Percentiles rank a stretch among this genome's conserved stretches.
These are phyloP conservation scores for Eutypella sp. DNA, from an alignment of 2,329 filamentous ascomycete species.

Conservation along the genomic window DNA sequence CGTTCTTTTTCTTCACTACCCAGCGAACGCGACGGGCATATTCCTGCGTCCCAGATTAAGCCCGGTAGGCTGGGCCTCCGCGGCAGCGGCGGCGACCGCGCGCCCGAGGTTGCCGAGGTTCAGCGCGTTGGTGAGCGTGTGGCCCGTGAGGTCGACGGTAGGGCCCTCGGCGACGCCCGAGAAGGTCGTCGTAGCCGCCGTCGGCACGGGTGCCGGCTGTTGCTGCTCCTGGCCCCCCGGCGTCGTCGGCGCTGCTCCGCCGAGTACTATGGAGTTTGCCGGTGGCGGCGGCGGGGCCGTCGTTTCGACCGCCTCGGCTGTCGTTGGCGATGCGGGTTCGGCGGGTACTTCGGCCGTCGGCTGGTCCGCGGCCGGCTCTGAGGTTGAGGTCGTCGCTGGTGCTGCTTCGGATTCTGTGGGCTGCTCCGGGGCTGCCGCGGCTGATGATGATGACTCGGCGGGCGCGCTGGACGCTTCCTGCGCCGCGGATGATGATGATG, in stretches of 20 bases:
- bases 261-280: no score
- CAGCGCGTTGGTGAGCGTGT: slow-evolving; percentile 19
- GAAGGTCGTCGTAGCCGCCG: slow-evolving; percentile 16
- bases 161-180: slow-evolving; percentile 21
- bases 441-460: background rate
- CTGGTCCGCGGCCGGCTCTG: background rate
- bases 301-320: no score
- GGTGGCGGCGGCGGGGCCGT: no score
- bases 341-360: no score
- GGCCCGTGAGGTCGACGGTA: slow-evolving; percentile 19
- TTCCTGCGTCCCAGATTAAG: no score
- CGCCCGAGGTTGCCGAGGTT: slow-evolving; percentile 19
- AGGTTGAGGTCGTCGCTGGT: background rate
- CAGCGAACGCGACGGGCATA: no score
- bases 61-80: background rate
- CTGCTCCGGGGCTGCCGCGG: background rate
- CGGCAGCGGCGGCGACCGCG: background rate
- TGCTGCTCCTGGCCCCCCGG: slow-evolving; percentile 2
- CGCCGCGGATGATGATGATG: background rate
- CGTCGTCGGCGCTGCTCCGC: slow-evolving; percentile 7
- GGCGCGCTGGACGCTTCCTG: background rate
- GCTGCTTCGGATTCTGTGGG: no score
- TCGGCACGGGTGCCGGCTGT: background rate
- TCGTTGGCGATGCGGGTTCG: no score
- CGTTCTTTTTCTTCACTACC: no score